phyloP scores from a whole-genome alignment of 495 filamentous ascomycete species.

The Terfezia claveryi region DNA sequence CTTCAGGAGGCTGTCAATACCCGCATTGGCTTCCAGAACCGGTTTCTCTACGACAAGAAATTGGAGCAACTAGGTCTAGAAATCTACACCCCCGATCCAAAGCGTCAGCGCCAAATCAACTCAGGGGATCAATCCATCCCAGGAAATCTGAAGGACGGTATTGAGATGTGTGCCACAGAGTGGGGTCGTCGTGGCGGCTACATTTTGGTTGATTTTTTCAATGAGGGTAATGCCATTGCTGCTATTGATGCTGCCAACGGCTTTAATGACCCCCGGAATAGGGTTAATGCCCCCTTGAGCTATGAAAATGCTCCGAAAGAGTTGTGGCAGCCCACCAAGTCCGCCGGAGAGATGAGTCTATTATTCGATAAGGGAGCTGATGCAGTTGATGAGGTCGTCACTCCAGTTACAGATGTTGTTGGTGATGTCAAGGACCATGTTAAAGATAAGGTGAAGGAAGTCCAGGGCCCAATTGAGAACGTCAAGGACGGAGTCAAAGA shows the following conservation, averaged over 20 bases:
- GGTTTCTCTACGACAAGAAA: conserved; percentile 40
- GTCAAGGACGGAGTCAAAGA: too few species aligned
- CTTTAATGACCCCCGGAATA: conserved; percentile 15
- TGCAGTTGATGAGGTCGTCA: not conserved
- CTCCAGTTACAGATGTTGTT: not conserved
- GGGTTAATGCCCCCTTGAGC: not conserved
- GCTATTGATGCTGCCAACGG: conserved; percentile 38
- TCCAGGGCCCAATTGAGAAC: too few species aligned
- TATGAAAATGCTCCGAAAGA: not conserved
- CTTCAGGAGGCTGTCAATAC: conserved; percentile 24
- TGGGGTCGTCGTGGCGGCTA: conserved; percentile 37
- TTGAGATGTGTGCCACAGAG: conserved; percentile 27
- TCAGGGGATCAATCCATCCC: conserved; percentile 21
- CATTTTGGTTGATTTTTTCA: conserved; percentile 46
- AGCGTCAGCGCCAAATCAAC: conserved; percentile 34
- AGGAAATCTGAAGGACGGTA: conserved; percentile 38
- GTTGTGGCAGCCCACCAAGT: not conserved
- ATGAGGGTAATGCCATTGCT: conserved; percentile 35
- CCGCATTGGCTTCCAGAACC: conserved; percentile 43
- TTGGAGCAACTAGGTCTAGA: conserved; percentile 21
- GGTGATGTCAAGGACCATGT: not conserved
- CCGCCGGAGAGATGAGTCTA: not conserved
- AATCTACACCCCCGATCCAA: conserved; percentile 34
- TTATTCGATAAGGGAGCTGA: not conserved
- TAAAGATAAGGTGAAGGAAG: not conserved